Conservation (phyloP, 2,329 filamentous ascomycete genomes). For the Colletotrichum liaoningense region DNA sequence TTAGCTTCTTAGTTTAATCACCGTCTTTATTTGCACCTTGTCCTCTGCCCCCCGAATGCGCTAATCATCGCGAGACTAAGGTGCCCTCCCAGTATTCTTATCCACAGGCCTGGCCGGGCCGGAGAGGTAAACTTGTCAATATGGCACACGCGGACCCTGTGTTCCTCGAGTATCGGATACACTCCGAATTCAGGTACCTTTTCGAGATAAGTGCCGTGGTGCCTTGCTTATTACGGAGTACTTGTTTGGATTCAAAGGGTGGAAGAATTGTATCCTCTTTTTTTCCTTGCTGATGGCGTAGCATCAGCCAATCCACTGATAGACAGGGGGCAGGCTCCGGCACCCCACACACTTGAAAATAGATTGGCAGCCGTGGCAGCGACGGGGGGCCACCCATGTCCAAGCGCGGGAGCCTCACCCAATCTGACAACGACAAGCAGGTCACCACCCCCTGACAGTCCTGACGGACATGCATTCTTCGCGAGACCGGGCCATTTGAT, state of each 20-base stretch:
- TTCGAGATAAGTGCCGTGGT: not conserved
- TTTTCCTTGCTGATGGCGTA: not conserved
- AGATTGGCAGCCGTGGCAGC: not conserved
- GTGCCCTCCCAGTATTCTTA: not conserved
- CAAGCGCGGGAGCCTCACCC: not conserved
- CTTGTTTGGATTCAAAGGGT: not conserved
- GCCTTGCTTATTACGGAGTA: not conserved
- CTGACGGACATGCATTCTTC: not conserved
- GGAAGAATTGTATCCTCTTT: not conserved
- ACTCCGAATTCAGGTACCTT: not conserved
- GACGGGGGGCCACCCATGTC: slow-evolving; percentile 18
- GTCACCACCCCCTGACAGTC: not conserved
- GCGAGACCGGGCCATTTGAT: slow-evolving; percentile 1
- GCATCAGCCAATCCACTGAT: slow-evolving; percentile 5
- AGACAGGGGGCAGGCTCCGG: slow-evolving; percentile 5
- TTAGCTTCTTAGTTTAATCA: slow-evolving; percentile 22
- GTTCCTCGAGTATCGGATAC: not conserved
- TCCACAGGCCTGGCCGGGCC: not conserved
- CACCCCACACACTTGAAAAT: slow-evolving; percentile 26
- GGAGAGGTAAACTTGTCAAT: not conserved
- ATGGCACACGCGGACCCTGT: not conserved
- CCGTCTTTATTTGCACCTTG: slow-evolving; percentile 25
- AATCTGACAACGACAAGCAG: slow-evolving; percentile 11
- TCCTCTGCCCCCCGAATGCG: not conserved
- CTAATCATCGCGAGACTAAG: not conserved